A percentile compares a stretch with the other conserved stretches of the same genome.
phyloP scores from a whole-genome alignment of 257 asterid species.

The Nicotiana noctiflora region DNA sequence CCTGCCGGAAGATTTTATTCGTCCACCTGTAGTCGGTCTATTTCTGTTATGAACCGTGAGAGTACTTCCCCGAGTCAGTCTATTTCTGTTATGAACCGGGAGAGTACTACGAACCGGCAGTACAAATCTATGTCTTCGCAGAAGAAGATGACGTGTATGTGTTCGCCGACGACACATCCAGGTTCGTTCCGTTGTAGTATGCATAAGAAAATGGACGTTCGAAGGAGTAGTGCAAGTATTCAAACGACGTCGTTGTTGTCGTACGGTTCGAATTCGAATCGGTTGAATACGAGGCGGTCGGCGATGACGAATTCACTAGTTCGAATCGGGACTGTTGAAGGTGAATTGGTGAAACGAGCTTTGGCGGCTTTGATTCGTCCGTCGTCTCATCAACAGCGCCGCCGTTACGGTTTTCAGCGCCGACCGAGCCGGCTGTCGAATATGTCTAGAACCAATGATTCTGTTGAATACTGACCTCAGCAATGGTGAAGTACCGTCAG shows the following conservation, averaged over 20 bases:
- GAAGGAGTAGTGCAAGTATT: not conserved
- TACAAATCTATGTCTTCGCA: not conserved
- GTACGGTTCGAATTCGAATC: not conserved
- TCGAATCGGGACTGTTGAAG: slow-evolving; percentile 37
- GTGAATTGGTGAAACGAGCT: slow-evolving; percentile 34
- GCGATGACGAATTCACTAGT: slow-evolving; percentile 43
- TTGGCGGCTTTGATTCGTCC: slow-evolving; percentile 46
- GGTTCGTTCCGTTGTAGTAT: slow-evolving; percentile 62
- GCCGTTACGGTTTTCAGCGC: slow-evolving; percentile 29
- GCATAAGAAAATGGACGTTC: slow-evolving; percentile 24
- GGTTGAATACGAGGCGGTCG: slow-evolving; percentile 19
- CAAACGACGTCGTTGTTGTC: slow-evolving; percentile 20
- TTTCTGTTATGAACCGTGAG: not conserved
- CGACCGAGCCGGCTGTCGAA: slow-evolving; percentile 33
- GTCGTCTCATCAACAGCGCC: slow-evolving; percentile 44
- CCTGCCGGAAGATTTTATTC: not conserved
- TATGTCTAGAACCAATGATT: slow-evolving; percentile 6
- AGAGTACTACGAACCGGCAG: not conserved
- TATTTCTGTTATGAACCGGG: slow-evolving; percentile 20
- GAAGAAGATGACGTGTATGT: slow-evolving; percentile 42
- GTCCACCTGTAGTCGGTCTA: not conserved
- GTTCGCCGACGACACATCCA: slow-evolving; percentile 59
- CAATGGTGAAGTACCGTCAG: not conserved
- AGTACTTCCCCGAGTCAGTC: slow-evolving; percentile 18
- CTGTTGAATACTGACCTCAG: not conserved